These are phyloP conservation scores for Aspergillus unguis DNA, from an alignment of 2,329 filamentous ascomycete species.

Conservation along the genomic window DNA sequence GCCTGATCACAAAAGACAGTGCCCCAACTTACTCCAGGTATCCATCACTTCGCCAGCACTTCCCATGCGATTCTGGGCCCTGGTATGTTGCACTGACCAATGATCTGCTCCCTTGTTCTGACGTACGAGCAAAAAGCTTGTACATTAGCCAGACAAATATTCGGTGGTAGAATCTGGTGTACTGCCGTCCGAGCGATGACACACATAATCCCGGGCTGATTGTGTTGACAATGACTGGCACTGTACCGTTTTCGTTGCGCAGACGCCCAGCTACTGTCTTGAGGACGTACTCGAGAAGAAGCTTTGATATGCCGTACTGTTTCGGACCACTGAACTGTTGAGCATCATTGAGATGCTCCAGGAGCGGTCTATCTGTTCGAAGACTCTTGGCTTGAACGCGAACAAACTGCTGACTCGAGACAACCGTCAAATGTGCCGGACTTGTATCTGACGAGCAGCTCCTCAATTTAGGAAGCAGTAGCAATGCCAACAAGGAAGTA, in stretches of 20 bases:
- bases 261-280: constrained; percentile 35
- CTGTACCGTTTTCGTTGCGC: constrained; percentile 31
- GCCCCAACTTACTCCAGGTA: constrained; percentile 32
- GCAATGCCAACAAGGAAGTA: constrained; percentile 52
- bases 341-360: constrained; percentile 35
- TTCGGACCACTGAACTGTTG: constrained; percentile 28
- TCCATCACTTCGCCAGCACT: constrained; percentile 44
- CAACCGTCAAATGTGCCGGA: constrained; percentile 43
- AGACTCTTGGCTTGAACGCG: constrained; percentile 32
- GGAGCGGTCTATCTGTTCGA: constrained; percentile 27
- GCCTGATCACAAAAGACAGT: background rate
- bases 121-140: constrained; percentile 40
- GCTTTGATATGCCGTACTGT: constrained; percentile 44
- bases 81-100: constrained; percentile 43
- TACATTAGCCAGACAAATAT: constrained; percentile 35
- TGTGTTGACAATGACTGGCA: constrained; percentile 44
- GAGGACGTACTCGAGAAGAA: constrained; percentile 43
- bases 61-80: constrained; percentile 43
- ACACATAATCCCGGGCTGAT: constrained; percentile 45
- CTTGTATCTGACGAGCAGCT: constrained; percentile 29
- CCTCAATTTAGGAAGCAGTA: constrained; percentile 50
- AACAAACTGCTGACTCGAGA: constrained; percentile 43
- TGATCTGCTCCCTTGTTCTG: constrained; percentile 45
- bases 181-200: constrained; percentile 43
- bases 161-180: constrained; percentile 34